Base-by-base conservation (phyloP, 2,329 filamentous ascomycete species). In the Golovinomyces cichoracearum region DNA sequence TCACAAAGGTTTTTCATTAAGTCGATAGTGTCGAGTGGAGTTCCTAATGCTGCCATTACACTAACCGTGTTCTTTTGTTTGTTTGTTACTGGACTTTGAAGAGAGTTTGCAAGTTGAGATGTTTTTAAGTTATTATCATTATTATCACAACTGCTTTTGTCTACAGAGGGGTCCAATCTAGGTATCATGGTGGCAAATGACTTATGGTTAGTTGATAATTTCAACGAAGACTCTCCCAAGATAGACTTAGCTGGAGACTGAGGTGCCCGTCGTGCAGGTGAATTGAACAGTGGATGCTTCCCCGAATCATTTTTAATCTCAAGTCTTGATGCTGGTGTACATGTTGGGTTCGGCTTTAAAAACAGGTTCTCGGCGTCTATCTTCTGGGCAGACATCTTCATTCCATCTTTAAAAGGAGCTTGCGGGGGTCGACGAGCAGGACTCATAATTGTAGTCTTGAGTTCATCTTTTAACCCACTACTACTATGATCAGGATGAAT, bases 371-470 rank as follows among this genome's bases (percentile, higher is more conserved):
- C 49, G 33, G 55, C 54, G 17, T 55, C 54, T 10, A 65, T 57
- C 31, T 66, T 64, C 57, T 72, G 73, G 1, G 74, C 69, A 0
- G 74, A 73, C 1, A 70, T 72, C 52, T 66, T 72, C 58, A 76
- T 63, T 0, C 66, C 61, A 22, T 74, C 73, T 55, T 71, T 76
- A 53, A 63, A 65, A 0, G 73, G 68, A 1, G 72, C 71, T 4
- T 66, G 56, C 1, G 70, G 66, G 7, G 66, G 65, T 25, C 73
- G 66, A 49, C 71, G 69, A n/a, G 73, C 70, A 2, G 75, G 73
- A 41, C 72, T 77, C 19, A 61, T 64, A 12, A 66, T 61, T 1
- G 65, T 60, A 33, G 10, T 15, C n/a, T 33, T 33, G 10, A 33
- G 10, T 33, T 33, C 29, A 15, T 33, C 29, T 12, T 33, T 10